A percentile compares a stretch with the other conserved stretches of the same genome.
phyloP scores from a whole-genome alignment of 768 basidiomycete species.

The Floccularia luteovirens region DNA sequence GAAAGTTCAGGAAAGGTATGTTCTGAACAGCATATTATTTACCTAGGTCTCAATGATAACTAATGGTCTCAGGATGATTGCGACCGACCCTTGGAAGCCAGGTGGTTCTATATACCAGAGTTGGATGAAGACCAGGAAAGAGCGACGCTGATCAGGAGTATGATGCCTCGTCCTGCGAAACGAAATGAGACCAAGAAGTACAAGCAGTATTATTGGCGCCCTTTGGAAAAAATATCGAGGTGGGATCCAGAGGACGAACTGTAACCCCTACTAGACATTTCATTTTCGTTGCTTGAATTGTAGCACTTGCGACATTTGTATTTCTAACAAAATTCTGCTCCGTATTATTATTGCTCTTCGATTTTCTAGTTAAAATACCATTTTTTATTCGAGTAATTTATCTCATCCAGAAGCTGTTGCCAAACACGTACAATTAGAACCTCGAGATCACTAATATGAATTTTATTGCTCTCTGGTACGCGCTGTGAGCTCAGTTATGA shows the following conservation, averaged over 20 bases:
- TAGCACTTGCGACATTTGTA: no score
- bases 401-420: no score
- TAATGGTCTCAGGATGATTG: constrained; percentile 32
- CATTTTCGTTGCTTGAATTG: no score
- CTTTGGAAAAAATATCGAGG: constrained; percentile 60
- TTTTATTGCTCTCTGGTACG: no score
- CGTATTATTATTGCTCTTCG: no score
- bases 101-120: constrained; percentile 77
- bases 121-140: constrained; percentile 63
- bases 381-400: no score
- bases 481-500: no score
- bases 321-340: no score
- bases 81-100: constrained; percentile 44
- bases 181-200: constrained; percentile 75
- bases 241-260: constrained; percentile 72
- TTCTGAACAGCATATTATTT: constrained; percentile 7
- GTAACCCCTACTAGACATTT: constrained; percentile 14
- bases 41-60: constrained; percentile 3
- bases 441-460: no score
- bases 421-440: no score
- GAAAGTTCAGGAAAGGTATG: constrained; percentile 55
- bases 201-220: constrained; percentile 80
- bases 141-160: constrained; percentile 55
- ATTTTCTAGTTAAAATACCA: no score
- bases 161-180: constrained; percentile 74